These are phyloP conservation scores for Solanum corneliomulleri DNA, from an alignment of 257 asterid species.

Conservation along the genomic window DNA sequence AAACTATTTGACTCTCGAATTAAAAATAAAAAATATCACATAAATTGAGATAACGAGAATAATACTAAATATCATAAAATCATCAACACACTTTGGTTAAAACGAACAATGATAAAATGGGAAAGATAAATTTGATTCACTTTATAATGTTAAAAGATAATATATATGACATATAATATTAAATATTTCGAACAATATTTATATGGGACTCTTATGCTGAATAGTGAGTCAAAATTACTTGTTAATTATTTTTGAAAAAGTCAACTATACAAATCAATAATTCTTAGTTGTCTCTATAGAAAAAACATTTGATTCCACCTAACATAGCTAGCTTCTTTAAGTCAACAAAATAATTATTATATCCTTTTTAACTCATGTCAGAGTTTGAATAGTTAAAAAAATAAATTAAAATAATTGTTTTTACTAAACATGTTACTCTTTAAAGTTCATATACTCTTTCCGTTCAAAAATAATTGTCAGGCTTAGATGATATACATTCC, in stretches of 20 bases:
- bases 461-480: no score
- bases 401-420: no score
- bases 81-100: neutral
- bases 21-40: no score
- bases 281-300: neutral
- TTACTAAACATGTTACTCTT: neutral
- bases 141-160: no score
- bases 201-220: neutral
- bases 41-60: accelerated
- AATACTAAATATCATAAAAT: neutral
- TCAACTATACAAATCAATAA: neutral
- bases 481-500: no score
- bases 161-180: no score
- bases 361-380: neutral
- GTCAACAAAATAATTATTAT: neutral
- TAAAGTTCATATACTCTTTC: neutral
- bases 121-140: neutral
- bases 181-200: no score
- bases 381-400: neutral
- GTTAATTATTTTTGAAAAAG: neutral
- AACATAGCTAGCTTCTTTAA: neutral
- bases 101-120: no score
- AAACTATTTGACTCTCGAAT: no score
- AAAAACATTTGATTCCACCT: neutral
- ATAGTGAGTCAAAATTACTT: neutral